phyloP scores from a whole-genome alignment of 2,329 filamentous ascomycete species.

The Drechslera avenae region DNA sequence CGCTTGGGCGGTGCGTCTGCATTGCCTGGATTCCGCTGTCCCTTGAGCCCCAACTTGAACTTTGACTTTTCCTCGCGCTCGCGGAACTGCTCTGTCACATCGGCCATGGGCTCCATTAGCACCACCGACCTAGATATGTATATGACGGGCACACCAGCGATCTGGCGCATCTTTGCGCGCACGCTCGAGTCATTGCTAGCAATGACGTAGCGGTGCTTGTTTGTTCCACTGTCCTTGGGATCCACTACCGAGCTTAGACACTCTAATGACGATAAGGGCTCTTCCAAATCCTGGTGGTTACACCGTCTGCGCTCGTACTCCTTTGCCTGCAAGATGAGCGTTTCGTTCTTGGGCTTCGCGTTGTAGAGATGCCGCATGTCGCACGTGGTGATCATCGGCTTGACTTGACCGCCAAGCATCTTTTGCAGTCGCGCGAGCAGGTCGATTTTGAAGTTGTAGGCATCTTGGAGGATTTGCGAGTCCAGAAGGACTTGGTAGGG shows the following conservation, averaged over 20 bases:
- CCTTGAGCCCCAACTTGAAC: constrained; percentile 71
- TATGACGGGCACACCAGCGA: constrained; percentile 75
- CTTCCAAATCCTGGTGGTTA: constrained; percentile 75
- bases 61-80: constrained; percentile 74
- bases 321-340: constrained; percentile 77
- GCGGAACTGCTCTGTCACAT: constrained; percentile 65
- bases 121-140: constrained; percentile 82
- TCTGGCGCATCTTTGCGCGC: constrained; percentile 65
- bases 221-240: constrained; percentile 70
- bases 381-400: constrained; percentile 84
- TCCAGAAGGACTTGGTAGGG: constrained; percentile 84
- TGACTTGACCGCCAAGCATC: constrained; percentile 85
- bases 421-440: constrained; percentile 75
- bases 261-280: constrained; percentile 71
- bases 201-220: constrained; percentile 80
- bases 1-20: constrained; percentile 39
- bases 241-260: constrained; percentile 79
- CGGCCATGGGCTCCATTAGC: constrained; percentile 78
- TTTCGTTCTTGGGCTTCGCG: constrained; percentile 58
- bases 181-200: constrained; percentile 73
- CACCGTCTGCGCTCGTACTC: constrained; percentile 76
- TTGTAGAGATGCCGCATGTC: constrained; percentile 79
- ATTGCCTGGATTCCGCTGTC: constrained; percentile 39
- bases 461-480: constrained; percentile 81
- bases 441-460: constrained; percentile 84